Base-by-base conservation (phyloP, 169 alveolate species). In the Plasmodium gonderi region DNA sequence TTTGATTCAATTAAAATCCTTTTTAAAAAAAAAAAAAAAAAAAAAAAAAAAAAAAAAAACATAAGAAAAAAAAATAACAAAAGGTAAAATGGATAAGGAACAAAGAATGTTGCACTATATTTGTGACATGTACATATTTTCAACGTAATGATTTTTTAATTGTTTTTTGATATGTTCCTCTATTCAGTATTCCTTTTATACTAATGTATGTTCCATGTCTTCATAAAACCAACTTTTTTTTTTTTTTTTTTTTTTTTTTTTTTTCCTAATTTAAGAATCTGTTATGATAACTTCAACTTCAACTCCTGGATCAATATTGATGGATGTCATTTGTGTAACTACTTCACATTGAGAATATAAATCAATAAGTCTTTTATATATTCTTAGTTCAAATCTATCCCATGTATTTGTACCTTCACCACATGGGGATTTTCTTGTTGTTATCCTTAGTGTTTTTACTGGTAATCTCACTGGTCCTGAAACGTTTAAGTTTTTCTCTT, bases 361-460 rank as follows among this genome's bases (percentile, higher is more conserved):
- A 95, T 98, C 99, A 96, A 98, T 97, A 90, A 98, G 97, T 95
- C 99, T 98, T 97, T 98, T 98, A 98, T 98, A 98, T 91, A 98
- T 98, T 76, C 99, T 97, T 98, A 98, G 96, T 97, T 98, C 99
- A 95, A 97, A 98, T 92, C 99, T 97, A 94, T 98, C 99, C 99
- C 99, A 98, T 51, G 99, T 98, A 96, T 98, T 98, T 69, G 99
- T 98, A 80, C 99, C 99, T 95, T 99, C 99, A 47, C 99, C 99
- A 92, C 99, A 98, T 26, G 99, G 99, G 40, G 99, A 97, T 96
- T 98, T 99, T 83, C 99, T 96, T 40, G 99, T 97, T 87, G 99
- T 98, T 85, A 99, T 96, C 91, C 98, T 97, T 54, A 99, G 98
- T 85, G 97, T 97, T 97, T 97, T 98, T 51, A 98, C 99, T 29